Evolutionary conservation across 495 filamentous ascomycete genomes (phyloP).

Genomic region (Acidomyces sp.): DNA sequence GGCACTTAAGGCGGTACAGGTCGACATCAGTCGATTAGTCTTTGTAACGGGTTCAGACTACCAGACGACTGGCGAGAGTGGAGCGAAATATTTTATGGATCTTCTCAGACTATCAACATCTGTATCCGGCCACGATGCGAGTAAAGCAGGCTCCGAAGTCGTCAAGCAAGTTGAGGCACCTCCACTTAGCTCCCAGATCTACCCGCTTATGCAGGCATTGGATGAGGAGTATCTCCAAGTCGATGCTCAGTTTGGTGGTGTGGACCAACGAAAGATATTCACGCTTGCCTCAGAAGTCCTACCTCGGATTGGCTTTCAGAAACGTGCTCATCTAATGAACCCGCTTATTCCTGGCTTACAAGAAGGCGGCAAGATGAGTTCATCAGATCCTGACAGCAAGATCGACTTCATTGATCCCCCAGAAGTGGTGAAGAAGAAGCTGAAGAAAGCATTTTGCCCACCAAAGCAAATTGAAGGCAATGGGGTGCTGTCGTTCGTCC

Average conservation of each 20-base stretch:
- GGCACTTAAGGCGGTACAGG: constrained; percentile 27
- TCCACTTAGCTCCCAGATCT: constrained; percentile 66
- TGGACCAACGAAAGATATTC: constrained; percentile 90
- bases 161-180: constrained; percentile 78
- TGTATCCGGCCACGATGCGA: constrained; percentile 47
- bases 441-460: constrained; percentile 65
- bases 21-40: constrained; percentile 58
- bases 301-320: constrained; percentile 54
- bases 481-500: constrained; percentile 68
- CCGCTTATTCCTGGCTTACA: constrained; percentile 73
- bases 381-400: constrained; percentile 56
- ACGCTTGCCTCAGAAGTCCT: constrained; percentile 61
- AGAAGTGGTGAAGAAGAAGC: constrained; percentile 61
- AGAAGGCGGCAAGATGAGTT: constrained; percentile 63
- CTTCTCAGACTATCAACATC: constrained; percentile 37
- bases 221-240: constrained; percentile 84
- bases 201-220: constrained; percentile 77
- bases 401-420: constrained; percentile 77
- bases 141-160: constrained; percentile 80
- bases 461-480: constrained; percentile 72
- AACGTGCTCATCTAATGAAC: constrained; percentile 76
- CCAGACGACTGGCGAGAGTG: constrained; percentile 41
- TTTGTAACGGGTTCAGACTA: constrained; percentile 80
- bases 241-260: constrained; percentile 65
- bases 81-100: constrained; percentile 56